These are phyloP conservation scores for Wickerhamiella azyma DNA, from an alignment of 805 yeast species.

Conservation along the genomic window DNA sequence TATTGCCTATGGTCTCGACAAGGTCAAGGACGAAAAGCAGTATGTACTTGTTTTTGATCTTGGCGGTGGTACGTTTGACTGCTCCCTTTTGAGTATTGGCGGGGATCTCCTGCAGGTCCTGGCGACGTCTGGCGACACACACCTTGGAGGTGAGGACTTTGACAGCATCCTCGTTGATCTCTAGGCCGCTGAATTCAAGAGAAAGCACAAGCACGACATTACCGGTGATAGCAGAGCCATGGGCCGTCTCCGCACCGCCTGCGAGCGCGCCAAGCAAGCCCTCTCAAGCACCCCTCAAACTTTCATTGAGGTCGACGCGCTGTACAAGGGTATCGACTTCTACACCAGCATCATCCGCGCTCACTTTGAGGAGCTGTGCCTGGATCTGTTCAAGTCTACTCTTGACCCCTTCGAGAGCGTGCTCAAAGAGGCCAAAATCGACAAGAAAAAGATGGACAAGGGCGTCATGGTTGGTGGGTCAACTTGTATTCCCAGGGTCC, in stretches of 20 bases:
- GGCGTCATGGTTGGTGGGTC: conserved; percentile 98
- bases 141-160: conserved; percentile 95
- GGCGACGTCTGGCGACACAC: conserved; percentile 94
- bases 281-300: conserved; percentile 91
- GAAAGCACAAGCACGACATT: conserved; percentile 80
- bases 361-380: conserved; percentile 90
- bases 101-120: conserved; percentile 86
- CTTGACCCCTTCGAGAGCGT: conserved; percentile 96
- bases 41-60: conserved; percentile 85
- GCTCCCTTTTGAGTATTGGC: conserved; percentile 72
- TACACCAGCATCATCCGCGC: conserved; percentile 93
- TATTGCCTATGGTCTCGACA: conserved; percentile 86
- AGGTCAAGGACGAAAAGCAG: conserved; percentile 54
- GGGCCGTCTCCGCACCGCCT: conserved; percentile 90
- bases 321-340: conserved; percentile 89
- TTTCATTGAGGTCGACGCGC: conserved; percentile 90
- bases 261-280: conserved; percentile 95
- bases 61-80: conserved; percentile 98
- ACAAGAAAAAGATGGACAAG: conserved; percentile 78
- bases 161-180: conserved; percentile 81
- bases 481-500: conserved; percentile 68
- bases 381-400: conserved; percentile 84
- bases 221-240: conserved; percentile 71
- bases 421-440: conserved; percentile 79
- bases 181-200: conserved; percentile 74